A percentile compares a stretch with the other conserved stretches of the same genome.
These are phyloP conservation scores for Fusarium tricinctum DNA, from an alignment of 2,329 filamentous ascomycete genomes.

Conservation along the genomic window DNA sequence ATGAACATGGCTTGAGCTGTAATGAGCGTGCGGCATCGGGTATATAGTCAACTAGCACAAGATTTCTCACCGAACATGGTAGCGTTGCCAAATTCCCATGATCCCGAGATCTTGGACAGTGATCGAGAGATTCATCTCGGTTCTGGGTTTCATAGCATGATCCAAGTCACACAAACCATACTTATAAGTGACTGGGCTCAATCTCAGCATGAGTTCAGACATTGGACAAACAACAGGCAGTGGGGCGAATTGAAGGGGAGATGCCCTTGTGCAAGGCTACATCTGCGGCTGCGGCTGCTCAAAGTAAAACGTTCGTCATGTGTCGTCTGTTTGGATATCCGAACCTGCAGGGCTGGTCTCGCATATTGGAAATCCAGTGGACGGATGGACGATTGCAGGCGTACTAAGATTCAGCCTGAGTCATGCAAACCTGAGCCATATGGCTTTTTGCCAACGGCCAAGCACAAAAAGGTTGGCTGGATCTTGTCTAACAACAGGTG, in stretches of 20 bases:
- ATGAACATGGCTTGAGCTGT: conserved; percentile 26
- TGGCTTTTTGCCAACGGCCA: neutral
- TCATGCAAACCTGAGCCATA: conserved; percentile 1
- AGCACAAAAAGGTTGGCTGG: conserved; percentile 3
- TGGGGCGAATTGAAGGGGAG: conserved; percentile 11
- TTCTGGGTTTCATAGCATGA: conserved; percentile 20
- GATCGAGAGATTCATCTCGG: conserved; percentile 16
- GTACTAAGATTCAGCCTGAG: conserved; percentile 16
- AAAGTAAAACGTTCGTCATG: conserved; percentile 36
- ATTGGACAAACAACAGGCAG: conserved; percentile 24
- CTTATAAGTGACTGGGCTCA: conserved; percentile 8
- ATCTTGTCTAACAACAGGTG: conserved; percentile 9
- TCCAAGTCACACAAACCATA: conserved; percentile 15
- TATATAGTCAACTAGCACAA: conserved; percentile 2
- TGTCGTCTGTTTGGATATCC: conserved; percentile 35
- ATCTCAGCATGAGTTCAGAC: neutral
- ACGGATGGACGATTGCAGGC: neutral
- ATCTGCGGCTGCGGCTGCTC: conserved; percentile 36
- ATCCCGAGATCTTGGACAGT: neutral
- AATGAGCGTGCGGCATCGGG: conserved; percentile 15
- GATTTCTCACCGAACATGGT: neutral
- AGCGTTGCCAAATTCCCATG: neutral
- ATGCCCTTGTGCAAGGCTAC: conserved; percentile 36
- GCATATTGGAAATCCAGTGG: conserved; percentile 25
- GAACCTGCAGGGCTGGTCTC: conserved; percentile 24